Conservation (phyloP, 495 filamentous ascomycete genomes). For the Apodospora peruviana region DNA sequence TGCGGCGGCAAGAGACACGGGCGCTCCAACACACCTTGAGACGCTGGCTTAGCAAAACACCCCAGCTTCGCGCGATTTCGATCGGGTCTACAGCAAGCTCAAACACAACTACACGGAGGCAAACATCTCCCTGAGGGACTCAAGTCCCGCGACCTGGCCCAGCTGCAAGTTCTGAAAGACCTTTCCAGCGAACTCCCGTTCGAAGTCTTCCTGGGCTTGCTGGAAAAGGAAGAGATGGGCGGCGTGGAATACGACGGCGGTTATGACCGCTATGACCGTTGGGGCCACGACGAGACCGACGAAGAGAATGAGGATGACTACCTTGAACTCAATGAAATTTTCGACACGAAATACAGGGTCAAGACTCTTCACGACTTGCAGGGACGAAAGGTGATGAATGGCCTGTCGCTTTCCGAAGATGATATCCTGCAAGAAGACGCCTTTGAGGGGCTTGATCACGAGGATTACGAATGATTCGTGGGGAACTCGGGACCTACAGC, state of each 20-base stretch:
- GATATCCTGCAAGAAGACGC: constrained; percentile 7
- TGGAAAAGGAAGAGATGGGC: constrained; percentile 26
- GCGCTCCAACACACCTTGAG: constrained; percentile 18
- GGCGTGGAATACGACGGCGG: background rate
- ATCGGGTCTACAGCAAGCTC: constrained; percentile 32
- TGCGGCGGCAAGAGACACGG: background rate
- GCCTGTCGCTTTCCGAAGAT: too few relatives aligned
- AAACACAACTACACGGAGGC: constrained; percentile 45
- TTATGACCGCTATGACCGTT: too few relatives aligned
- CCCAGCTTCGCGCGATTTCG: background rate
- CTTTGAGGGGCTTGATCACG: background rate
- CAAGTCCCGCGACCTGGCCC: constrained; percentile 35
- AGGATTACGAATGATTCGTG: background rate
- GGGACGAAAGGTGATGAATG: too few relatives aligned
- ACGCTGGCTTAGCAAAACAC: constrained; percentile 11
- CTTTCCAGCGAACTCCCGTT: constrained; percentile 28
- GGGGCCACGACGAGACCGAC: too few relatives aligned
- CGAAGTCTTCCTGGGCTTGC: constrained; percentile 29
- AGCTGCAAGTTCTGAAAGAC: constrained; percentile 22
- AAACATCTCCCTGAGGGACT: constrained; percentile 30
- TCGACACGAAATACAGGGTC: too few relatives aligned
- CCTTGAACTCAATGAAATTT: too few relatives aligned
- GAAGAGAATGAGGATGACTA: too few relatives aligned
- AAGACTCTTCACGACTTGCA: too few relatives aligned
- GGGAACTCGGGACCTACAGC: background rate